Evolutionary conservation across 2,329 filamentous ascomycete genomes (phyloP), one percentile per base, ranked within the genome.

Genomic region (Lachnellula hyalina): DNA sequence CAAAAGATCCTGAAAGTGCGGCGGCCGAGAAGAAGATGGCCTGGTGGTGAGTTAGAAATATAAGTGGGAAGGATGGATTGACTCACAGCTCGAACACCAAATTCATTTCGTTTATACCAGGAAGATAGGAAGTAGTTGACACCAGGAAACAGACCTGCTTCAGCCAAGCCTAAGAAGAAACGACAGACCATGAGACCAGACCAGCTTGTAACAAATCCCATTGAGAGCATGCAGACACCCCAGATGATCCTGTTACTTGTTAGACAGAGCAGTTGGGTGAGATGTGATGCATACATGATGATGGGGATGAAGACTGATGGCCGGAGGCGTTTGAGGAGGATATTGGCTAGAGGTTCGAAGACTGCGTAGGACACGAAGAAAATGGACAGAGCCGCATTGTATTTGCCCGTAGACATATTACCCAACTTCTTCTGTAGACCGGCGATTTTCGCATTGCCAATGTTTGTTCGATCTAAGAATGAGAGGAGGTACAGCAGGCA

Each of bases 281-380:
- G 12, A 14, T 15, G 36, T 9, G n/a, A 14, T 28, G 38, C 49
- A 19, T 64, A 86, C 85, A 96, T 94, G 67, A 93, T 93, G 38
- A 79, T 74, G 2, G 90, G 87, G 53, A 93, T 83, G 67, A 94
- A 95, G 53, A 91, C 73, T 47, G 85, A 89, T 3, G 86, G 85
- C 59, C 77, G 80, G 53, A 85, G 73, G 57, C 72, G 75, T 74
- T 90, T 90, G 49, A 90, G 74, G 36, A 90, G 71, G 52, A 90
- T 80, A 67, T 87, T 87, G 63, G 82, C 85, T 0, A 85, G 84
- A 52, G 90, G 87, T 73, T 88, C 84, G 61, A 81, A 78, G 49
- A 87, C 65, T 62, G 87, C 75, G 68, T 91, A 92, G 1, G 88
- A 86, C 1, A 90, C 79, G 71, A 90, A 92, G 74, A 92, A 91